A percentile compares a stretch with the other conserved stretches of the same genome.
Evolutionary conservation across 1,284 basidiomycete genomes (phyloP).

Genomic region (Wolfiporia cocos): DNA sequence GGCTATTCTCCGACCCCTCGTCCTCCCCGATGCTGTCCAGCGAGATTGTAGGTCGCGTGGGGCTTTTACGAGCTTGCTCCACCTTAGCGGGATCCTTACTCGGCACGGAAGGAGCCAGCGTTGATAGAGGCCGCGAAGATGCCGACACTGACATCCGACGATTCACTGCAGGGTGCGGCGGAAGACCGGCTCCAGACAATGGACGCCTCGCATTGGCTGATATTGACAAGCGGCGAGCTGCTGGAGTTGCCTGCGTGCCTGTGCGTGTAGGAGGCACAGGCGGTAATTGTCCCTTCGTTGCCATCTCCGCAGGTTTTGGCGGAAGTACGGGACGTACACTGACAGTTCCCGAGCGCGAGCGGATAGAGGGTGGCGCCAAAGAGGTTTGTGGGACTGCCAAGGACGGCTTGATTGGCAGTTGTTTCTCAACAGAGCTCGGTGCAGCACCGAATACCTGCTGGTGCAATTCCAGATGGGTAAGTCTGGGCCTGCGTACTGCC

Average conservation of each 20-base stretch:
- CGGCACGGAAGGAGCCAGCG: not conserved
- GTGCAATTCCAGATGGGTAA: slow-evolving; percentile 17
- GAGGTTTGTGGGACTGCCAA: not conserved
- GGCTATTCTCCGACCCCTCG: not conserved
- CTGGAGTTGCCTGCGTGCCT: not conserved
- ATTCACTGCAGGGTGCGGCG: slow-evolving; percentile 15
- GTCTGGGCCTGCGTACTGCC: slow-evolving; percentile 9
- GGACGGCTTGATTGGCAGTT: slow-evolving; percentile 2
- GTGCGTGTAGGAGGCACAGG: slow-evolving; percentile 5
- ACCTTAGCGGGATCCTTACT: not conserved
- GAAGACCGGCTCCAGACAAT: slow-evolving; percentile 13
- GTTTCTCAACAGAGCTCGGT: not conserved
- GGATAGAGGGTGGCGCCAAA: slow-evolving; percentile 3
- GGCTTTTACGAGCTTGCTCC: too few relatives aligned
- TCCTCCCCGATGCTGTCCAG: not conserved
- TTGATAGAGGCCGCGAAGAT: slow-evolving; percentile 10
- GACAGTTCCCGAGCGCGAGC: slow-evolving; percentile 22
- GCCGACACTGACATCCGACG: slow-evolving; percentile 9
- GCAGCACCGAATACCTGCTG: slow-evolving; percentile 14
- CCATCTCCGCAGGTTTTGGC: slow-evolving; percentile 7
- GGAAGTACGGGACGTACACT: slow-evolving; percentile 16
- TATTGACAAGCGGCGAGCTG: slow-evolving; percentile 2
- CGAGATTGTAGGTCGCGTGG: too few relatives aligned
- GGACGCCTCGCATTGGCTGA: slow-evolving; percentile 5
- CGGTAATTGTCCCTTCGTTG: slow-evolving; percentile 1